A percentile compares a stretch with the other conserved stretches of the same genome.
These are phyloP conservation scores for Sextonia rubra DNA, from an alignment of 164 flowering plant genomes.

Conservation along the genomic window DNA sequence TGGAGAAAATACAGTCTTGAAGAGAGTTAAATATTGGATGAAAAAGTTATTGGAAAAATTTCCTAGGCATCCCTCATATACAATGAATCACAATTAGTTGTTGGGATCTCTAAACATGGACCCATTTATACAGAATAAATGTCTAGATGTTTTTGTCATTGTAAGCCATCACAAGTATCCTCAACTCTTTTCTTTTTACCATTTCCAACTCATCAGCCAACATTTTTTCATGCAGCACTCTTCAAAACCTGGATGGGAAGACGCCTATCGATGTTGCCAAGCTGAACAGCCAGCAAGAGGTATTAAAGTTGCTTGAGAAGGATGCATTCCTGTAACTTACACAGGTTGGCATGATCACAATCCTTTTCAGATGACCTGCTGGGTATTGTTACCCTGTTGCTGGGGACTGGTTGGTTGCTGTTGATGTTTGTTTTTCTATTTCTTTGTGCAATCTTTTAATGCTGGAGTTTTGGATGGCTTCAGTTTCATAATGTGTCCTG, in stretches of 20 bases:
- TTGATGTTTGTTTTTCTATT: not conserved
- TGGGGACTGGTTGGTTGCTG: not conserved
- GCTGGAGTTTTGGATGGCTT: not conserved
- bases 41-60: no score
- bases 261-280: conserved; percentile 95
- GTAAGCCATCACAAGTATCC: not conserved
- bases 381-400: not conserved
- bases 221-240: conserved; percentile 54
- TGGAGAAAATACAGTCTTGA: not conserved
- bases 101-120: not conserved
- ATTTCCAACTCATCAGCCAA: not conserved
- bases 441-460: not conserved
- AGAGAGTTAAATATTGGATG: not conserved
- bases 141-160: not conserved
- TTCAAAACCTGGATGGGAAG: conserved; percentile 92
- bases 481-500: not conserved
- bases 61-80: not conserved
- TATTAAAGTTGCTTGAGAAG: conserved; percentile 85
- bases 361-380: not conserved
- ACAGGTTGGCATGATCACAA: not conserved
- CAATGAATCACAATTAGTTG: not conserved
- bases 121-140: not conserved
- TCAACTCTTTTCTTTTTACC: not conserved
- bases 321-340: conserved; percentile 69
- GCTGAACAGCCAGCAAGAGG: conserved; percentile 84